A percentile compares a stretch with the other conserved stretches of the same genome.
phyloP scores from a whole-genome alignment of 2,329 filamentous ascomycete species.

The Ceratocystis diversiconidia region DNA sequence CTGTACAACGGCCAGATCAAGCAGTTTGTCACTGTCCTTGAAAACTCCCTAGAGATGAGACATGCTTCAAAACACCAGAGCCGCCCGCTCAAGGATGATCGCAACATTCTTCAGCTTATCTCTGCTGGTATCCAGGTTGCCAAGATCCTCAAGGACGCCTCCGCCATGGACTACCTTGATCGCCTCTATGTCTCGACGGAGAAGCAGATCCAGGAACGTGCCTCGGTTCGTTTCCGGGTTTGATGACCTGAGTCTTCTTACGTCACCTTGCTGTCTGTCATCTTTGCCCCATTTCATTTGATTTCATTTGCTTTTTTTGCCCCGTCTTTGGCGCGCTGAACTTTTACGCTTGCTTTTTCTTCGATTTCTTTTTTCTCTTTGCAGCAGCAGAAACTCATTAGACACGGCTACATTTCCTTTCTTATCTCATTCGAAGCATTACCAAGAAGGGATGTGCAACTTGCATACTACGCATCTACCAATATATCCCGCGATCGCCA shows the following conservation, averaged over 20 bases:
- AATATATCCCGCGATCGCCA: neutral
- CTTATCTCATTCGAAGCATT: neutral
- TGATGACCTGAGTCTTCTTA: constrained; percentile 19
- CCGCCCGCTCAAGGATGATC: constrained; percentile 71
- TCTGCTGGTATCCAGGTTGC: constrained; percentile 77
- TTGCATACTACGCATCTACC: neutral
- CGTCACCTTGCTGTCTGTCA: constrained; percentile 2
- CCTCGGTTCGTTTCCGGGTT: constrained; percentile 29
- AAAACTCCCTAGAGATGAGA: constrained; percentile 79
- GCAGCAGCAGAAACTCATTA: constrained; percentile 9
- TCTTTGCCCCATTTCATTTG: constrained; percentile 3
- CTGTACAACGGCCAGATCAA: constrained; percentile 85
- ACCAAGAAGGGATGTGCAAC: neutral
- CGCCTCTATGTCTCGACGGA: constrained; percentile 71
- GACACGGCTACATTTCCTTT: neutral
- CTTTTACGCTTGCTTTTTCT: constrained; percentile 6
- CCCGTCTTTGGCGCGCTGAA: neutral
- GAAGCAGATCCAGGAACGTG: constrained; percentile 58
- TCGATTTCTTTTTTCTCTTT: constrained; percentile 13
- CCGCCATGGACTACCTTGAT: constrained; percentile 71
- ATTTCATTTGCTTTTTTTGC: constrained; percentile 1
- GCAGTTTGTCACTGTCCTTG: constrained; percentile 74
- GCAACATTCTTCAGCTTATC: constrained; percentile 76
- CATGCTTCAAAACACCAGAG: constrained; percentile 74
- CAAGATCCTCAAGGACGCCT: constrained; percentile 72